These are phyloP conservation scores for Ustilago hordei DNA, from an alignment of 1,284 basidiomycete species.

Conservation along the genomic window DNA sequence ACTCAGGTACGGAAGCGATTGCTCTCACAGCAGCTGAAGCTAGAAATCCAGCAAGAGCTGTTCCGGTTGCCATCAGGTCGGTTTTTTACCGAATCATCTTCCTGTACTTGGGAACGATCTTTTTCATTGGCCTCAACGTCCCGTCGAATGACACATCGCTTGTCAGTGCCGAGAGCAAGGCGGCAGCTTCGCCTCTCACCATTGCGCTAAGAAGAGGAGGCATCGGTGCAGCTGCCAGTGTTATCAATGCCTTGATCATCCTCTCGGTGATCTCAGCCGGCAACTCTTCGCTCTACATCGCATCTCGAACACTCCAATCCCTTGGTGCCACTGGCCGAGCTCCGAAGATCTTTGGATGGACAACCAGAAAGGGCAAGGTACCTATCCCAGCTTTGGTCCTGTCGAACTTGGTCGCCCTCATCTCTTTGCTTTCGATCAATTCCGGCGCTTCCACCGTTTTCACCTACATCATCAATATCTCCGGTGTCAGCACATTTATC, in stretches of 20 bases:
- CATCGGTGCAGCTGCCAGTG: constrained; percentile 37
- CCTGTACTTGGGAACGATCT: constrained; percentile 73
- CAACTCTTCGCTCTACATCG: constrained; percentile 58
- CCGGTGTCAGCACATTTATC: constrained; percentile 50
- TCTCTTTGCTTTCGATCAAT: constrained; percentile 50
- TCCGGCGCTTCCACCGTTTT: constrained; percentile 43
- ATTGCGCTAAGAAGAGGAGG: constrained; percentile 52
- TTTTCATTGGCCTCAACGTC: constrained; percentile 57
- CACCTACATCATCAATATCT: constrained; percentile 49
- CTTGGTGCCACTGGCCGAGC: constrained; percentile 51
- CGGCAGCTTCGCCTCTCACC: constrained; percentile 51
- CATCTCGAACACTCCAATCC: constrained; percentile 52
- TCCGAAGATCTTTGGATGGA: constrained; percentile 47
- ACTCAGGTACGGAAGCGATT: constrained; percentile 78
- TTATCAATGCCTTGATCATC: constrained; percentile 61
- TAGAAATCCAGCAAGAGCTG: constrained; percentile 43
- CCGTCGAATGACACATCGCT: constrained; percentile 42
- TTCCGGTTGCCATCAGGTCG: constrained; percentile 70
- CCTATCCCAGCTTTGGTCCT: constrained; percentile 53
- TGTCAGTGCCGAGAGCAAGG: constrained; percentile 33
- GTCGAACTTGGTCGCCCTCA: constrained; percentile 39
- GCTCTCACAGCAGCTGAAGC: constrained; percentile 54
- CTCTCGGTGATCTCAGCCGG: constrained; percentile 52
- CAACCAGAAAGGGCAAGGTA: constrained; percentile 32
- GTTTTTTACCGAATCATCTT: constrained; percentile 80